Evolutionary conservation across 495 filamentous ascomycete genomes (phyloP).

Genomic region (Acidomyces sp.): DNA sequence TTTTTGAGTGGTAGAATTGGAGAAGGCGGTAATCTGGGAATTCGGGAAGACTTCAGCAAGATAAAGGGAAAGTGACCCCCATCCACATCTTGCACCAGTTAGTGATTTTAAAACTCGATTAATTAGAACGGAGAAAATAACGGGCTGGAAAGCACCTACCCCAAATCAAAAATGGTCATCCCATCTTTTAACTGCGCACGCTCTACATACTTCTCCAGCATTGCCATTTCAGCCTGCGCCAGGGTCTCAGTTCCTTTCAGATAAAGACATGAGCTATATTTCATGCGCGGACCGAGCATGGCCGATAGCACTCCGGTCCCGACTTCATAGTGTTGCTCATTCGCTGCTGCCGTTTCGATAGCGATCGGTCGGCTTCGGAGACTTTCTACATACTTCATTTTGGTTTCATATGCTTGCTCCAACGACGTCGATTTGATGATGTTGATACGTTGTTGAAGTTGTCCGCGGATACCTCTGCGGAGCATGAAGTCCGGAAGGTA

Average conservation of each 20-base stretch:
- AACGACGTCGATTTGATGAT: constrained; percentile 36
- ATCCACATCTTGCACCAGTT: constrained; percentile 44
- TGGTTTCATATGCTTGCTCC: constrained; percentile 34
- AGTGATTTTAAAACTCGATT: neutral
- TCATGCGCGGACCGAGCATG: constrained; percentile 50
- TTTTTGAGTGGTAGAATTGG: constrained; percentile 39
- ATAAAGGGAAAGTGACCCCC: constrained; percentile 50
- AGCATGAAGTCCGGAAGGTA: constrained; percentile 26
- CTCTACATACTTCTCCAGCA: constrained; percentile 46
- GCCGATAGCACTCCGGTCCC: constrained; percentile 43
- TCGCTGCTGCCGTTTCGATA: constrained; percentile 46
- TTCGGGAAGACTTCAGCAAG: constrained; percentile 47
- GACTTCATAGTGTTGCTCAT: constrained; percentile 57
- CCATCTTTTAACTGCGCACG: constrained; percentile 43
- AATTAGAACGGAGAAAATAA: neutral
- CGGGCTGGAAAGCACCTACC: neutral
- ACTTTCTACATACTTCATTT: constrained; percentile 44
- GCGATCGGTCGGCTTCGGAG: constrained; percentile 46
- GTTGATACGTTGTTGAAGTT: constrained; percentile 39
- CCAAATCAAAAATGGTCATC: constrained; percentile 23
- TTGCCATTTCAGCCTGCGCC: constrained; percentile 49
- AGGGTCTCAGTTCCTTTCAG: constrained; percentile 42
- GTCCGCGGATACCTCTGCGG: constrained; percentile 40
- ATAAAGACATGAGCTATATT: constrained; percentile 50
- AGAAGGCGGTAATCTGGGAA: constrained; percentile 44